Conservation (phyloP, 2,329 filamentous ascomycete species). For the Cyphellophora attinorum region DNA sequence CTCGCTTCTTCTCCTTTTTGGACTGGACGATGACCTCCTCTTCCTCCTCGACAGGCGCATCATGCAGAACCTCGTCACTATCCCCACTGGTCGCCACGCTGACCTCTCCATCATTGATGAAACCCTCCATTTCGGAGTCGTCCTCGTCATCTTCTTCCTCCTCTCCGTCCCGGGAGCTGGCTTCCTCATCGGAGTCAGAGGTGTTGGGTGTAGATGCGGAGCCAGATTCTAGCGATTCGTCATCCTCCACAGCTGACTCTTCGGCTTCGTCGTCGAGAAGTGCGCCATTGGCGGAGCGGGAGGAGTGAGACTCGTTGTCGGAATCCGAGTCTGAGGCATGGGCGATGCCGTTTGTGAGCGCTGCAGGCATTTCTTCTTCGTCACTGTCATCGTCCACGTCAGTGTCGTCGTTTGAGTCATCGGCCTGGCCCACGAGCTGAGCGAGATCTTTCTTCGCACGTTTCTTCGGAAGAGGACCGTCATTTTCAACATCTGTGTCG, state of each 20-base stretch:
- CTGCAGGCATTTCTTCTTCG: constrained; percentile 48
- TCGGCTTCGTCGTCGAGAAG: constrained; percentile 21
- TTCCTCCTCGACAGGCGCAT: constrained; percentile 47
- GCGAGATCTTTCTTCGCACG: constrained; percentile 15
- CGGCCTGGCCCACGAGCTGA: constrained; percentile 13
- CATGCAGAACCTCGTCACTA: constrained; percentile 26
- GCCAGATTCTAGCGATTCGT: constrained; percentile 6
- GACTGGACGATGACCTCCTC: constrained; percentile 44
- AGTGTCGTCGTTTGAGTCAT: constrained; percentile 6
- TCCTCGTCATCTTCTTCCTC: constrained; percentile 33
- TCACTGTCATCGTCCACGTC: constrained; percentile 45
- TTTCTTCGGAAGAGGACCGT: constrained; percentile 18
- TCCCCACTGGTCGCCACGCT: constrained; percentile 37
- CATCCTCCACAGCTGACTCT: constrained; percentile 14
- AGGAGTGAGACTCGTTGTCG: constrained; percentile 23
- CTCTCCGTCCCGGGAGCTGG: constrained; percentile 16
- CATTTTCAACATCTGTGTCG: constrained; percentile 25
- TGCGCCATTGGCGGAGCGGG: constrained; percentile 42
- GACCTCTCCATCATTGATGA: constrained; percentile 35
- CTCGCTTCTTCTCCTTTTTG: not conserved
- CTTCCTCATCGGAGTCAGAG: constrained; percentile 20
- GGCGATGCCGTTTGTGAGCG: constrained; percentile 40
- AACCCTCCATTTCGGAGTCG: constrained; percentile 32
- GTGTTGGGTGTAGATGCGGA: constrained; percentile 11
- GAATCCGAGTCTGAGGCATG: not conserved